Percentiles rank a stretch among this genome's conserved stretches.
These are phyloP conservation scores for Candida adriatica DNA, from an alignment of 805 yeast species.

Conservation along the genomic window DNA sequence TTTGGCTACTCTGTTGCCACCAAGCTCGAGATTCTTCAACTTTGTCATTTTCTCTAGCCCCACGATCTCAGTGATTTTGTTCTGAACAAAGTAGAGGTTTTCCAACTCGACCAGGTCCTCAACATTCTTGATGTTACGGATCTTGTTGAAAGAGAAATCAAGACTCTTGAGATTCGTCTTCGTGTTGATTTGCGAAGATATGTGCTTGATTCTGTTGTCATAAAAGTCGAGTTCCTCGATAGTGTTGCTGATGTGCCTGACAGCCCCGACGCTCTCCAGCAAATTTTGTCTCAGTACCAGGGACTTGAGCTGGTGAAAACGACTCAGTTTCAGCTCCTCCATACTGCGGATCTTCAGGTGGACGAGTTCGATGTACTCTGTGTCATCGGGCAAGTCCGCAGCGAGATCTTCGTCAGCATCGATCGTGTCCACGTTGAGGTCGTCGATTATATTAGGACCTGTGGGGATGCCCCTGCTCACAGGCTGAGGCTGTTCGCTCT, in stretches of 20 bases:
- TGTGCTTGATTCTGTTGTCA: constrained; percentile 86
- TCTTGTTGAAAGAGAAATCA: constrained; percentile 87
- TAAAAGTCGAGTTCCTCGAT: constrained; percentile 81
- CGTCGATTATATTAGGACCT: constrained; percentile 22
- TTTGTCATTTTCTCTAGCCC: constrained; percentile 50
- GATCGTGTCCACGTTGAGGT: constrained; percentile 39
- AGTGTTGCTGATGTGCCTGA: constrained; percentile 52
- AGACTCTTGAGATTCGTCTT: constrained; percentile 50
- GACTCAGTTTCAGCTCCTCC: constrained; percentile 49
- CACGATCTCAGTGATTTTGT: constrained; percentile 68
- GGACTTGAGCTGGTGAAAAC: constrained; percentile 51
- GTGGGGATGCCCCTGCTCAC: constrained; percentile 8
- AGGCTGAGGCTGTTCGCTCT: constrained; percentile 8
- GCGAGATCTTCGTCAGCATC: constrained; percentile 68
- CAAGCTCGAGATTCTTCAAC: constrained; percentile 73
- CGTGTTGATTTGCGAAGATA: constrained; percentile 61
- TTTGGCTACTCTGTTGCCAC: constrained; percentile 70
- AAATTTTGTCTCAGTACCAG: constrained; percentile 81
- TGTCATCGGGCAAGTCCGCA: constrained; percentile 43
- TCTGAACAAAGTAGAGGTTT: constrained; percentile 81
- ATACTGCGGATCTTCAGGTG: constrained; percentile 64
- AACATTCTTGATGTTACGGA: constrained; percentile 76
- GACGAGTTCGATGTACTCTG: constrained; percentile 54
- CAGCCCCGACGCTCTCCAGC: constrained; percentile 62
- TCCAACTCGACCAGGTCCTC: constrained; percentile 54